Base-by-base conservation (phyloP, 164 flowering plant genomes). In the Chloranthus sessilifolius region DNA sequence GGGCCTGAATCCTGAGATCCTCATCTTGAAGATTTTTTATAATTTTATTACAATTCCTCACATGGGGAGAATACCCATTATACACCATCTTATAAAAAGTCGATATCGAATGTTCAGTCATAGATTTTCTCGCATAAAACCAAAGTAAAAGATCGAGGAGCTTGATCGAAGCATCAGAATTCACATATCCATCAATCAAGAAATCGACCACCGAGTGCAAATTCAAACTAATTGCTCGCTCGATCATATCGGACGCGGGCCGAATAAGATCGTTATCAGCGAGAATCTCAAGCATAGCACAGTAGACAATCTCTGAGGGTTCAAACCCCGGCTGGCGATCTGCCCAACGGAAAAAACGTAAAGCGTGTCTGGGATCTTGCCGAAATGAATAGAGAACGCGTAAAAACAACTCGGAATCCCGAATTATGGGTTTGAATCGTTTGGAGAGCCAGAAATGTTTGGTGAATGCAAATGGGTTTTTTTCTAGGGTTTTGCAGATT, bases 41-140 rank as follows among this genome's bases (percentile, higher is more conserved):
- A 40, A 85, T 57, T 47, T 79, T 81, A 66, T 83, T 85, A 65
- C 90, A 85, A 33, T 72, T 83, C 53, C 50, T 72, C 62, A 83
- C 82, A 64, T 81, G 70, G 0, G 90, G 88, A 45, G 58, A 58
- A 50, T 75, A 56, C 60, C 74, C 81, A 39, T 62, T 79, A 33
- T 42, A 43, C 23, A 72, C 29, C 90, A 85, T 81, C 63, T 68
- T 79, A 54, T 79, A 39, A 33, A 83, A 83, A 52, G 73, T 38
- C 46, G 22, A 52, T 37, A 81, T 54, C 50, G 82, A 77, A 7
- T 52, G 56, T 10, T 75, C 88, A 15, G 65, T 42, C 77, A 77
- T 76, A 0, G 63, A 63, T 17, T 53, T 66, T 54, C 66, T 72
- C 2, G 79, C 51, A 36, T 69, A 81, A 27, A 77, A 22, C 79